phyloP scores from a whole-genome alignment of 1,284 basidiomycete species.

The Tetrapyrgos nigripes region DNA sequence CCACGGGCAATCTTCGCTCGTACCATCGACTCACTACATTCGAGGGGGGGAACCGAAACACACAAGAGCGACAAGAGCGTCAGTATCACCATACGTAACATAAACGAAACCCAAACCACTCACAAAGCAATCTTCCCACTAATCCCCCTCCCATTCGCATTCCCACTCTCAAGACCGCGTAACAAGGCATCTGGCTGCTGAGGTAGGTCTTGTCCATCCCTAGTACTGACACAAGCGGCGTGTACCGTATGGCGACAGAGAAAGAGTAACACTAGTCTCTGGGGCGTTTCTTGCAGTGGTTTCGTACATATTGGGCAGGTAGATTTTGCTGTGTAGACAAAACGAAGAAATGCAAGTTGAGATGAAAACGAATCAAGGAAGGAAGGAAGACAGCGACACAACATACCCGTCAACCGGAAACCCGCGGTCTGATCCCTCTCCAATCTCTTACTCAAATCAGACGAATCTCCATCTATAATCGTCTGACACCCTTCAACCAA shows the following conservation, averaged over 20 bases:
- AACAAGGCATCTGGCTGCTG: constrained; percentile 53
- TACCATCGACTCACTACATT: constrained; percentile 71
- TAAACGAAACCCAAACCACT: constrained; percentile 35
- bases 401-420: constrained; percentile 73
- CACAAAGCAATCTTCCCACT: constrained; percentile 79
- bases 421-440: constrained; percentile 81
- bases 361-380: not conserved
- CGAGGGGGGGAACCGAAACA: constrained; percentile 2
- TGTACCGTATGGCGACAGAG: constrained; percentile 90
- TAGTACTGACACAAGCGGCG: constrained; percentile 69
- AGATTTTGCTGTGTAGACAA: constrained; percentile 55
- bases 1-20: constrained; percentile 66
- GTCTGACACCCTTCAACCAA: constrained; percentile 90
- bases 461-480: constrained; percentile 85
- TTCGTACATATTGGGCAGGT: constrained; percentile 72
- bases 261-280: constrained; percentile 74
- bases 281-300: constrained; percentile 63
- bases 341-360: too few species aligned
- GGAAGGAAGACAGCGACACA: constrained; percentile 12
- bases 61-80: not conserved
- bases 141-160: constrained; percentile 52
- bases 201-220: constrained; percentile 62
- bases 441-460: constrained; percentile 72
- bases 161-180: constrained; percentile 46
- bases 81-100: not conserved